These are phyloP conservation scores for Paxillus rubicundulus DNA, from an alignment of 768 basidiomycete genomes.

Conservation along the genomic window DNA sequence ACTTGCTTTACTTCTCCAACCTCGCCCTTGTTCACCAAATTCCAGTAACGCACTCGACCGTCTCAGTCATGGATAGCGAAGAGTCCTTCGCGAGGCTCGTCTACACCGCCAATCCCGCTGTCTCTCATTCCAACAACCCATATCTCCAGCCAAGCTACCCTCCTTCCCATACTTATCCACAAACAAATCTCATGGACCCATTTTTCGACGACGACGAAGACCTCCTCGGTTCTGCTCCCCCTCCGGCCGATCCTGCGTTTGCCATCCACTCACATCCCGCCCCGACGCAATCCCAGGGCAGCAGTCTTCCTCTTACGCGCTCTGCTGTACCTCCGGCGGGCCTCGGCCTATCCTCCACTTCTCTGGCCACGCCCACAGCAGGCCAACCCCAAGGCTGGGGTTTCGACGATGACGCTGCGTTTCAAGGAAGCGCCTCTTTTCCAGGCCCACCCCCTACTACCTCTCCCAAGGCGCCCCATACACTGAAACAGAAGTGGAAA, in stretches of 20 bases:
- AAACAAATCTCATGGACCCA: constrained; percentile 60
- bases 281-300: constrained; percentile 45
- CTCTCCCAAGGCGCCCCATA: constrained; percentile 13
- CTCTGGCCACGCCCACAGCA: constrained; percentile 30
- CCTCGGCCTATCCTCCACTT: constrained; percentile 46
- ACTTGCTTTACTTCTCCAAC: too few relatives aligned
- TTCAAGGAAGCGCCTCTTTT: constrained; percentile 44
- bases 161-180: constrained; percentile 32
- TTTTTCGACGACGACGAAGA: constrained; percentile 78
- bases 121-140: constrained; percentile 1
- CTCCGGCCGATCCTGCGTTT: constrained; percentile 63
- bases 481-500: constrained; percentile 47
- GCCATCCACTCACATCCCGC: constrained; percentile 20
- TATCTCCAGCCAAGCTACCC: constrained; percentile 46
- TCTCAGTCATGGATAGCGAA: constrained; percentile 19
- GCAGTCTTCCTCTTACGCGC: constrained; percentile 54
- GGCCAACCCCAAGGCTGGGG: constrained; percentile 69
- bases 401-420: constrained; percentile 64
- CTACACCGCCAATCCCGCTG: constrained; percentile 26
- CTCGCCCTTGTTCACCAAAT: not conserved
- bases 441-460: constrained; percentile 23
- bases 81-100: constrained; percentile 31
- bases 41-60: not conserved
- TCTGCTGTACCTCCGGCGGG: constrained; percentile 64
- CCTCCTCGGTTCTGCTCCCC: constrained; percentile 9